Base-by-base conservation (phyloP, 2,329 filamentous ascomycete genomes). In the Colletotrichum magnum region DNA sequence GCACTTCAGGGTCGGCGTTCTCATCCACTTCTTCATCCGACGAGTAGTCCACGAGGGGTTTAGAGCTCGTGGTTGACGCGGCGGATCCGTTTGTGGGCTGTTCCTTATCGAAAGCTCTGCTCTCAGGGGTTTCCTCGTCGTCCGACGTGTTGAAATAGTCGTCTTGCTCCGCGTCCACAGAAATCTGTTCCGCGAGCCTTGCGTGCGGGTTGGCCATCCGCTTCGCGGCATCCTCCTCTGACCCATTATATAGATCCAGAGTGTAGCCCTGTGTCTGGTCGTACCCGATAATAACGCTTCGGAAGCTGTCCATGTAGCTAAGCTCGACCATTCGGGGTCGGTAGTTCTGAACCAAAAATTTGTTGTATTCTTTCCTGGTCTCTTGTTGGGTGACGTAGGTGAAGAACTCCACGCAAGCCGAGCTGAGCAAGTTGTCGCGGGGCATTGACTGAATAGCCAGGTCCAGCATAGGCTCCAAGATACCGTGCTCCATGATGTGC, bases 91-190 rank as follows among this genome's bases (percentile, higher is more conserved):
- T 95, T 6, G 85, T 79, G 12, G 85, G 73, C 3, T 79, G 73
- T 9, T 74, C 73, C 66, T 77, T 82, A 63, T 76, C 78, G 52
- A 75, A 77, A 18, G 75, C 71, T 58, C 75, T 74, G 72, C 75
- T 72, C 71, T 81, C 78, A 74, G 79, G 73, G 61, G 74, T 73
- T 65, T 81, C 74, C 71, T 85, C 83, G 71, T 90, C 84, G 74
- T 98, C 95, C 1, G 93, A 94, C 0, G 89, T 90, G 75, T 97
- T 95, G 87, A 97, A 98, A 79, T 98, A 99, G 51, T 95, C 94
- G 75, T 98, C 95, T 78, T 98, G 94, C 12, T 92, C 90, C 6
- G 91, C 87, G 77, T 98, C 95, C 76, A 95, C 88, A 1, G 79
- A 72, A 10, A 89, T 79, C 61, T 97, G 94, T 76, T 94, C 94